Base-by-base conservation (phyloP, 1,284 basidiomycete genomes). In the Tremellales sp. region DNA sequence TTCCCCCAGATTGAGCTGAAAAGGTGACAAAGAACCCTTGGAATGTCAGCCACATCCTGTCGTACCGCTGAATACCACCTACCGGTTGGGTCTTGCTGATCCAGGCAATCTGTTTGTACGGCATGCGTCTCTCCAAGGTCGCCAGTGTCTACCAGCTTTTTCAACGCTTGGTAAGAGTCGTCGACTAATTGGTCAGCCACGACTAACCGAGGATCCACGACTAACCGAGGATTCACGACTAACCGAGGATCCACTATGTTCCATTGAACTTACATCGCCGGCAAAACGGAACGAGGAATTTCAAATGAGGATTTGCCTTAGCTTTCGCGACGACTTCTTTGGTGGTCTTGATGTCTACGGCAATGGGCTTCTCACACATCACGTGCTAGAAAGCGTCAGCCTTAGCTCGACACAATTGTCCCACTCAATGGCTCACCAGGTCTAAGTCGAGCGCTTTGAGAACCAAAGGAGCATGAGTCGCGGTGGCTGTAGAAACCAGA, bases 281-380 rank as follows among this genome's bases (percentile, higher is more conserved):
- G 17, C 49, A 53, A 25, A 71, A 64, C 12, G 57, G 65, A 7
- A 71, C 47, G 62, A 69, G 60, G 21, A 62, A 49, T 40, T 68
- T 68, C 29, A 69, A 33, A n/a, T 58, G 29, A 2, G 64, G 58
- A 31, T 52, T 24, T 2, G 46, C 40, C 23, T 59, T 48, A 2
- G 53, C 57, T 12, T 49, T 59, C n/a, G 53, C 56, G 3, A 68
- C 55, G 2, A 70, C 64, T 2, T 43, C 39, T 4, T 53, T 36
- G 8, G 63, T 49, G 12, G 46, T 51, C 24, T 59, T 56, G 11
- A 64, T 31, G 43, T 67, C 63, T n/a, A 67, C 52, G 0, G 62
- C 55, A 41, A 70, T 65, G 19, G 68, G 68, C 46, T 70, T 70
- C 54, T 69, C 68, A 7, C 61, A 42, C 7, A 70, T 52, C 4